Base-by-base conservation (phyloP, 1,139 yeast genomes). In the Tardiomyces blankii region DNA sequence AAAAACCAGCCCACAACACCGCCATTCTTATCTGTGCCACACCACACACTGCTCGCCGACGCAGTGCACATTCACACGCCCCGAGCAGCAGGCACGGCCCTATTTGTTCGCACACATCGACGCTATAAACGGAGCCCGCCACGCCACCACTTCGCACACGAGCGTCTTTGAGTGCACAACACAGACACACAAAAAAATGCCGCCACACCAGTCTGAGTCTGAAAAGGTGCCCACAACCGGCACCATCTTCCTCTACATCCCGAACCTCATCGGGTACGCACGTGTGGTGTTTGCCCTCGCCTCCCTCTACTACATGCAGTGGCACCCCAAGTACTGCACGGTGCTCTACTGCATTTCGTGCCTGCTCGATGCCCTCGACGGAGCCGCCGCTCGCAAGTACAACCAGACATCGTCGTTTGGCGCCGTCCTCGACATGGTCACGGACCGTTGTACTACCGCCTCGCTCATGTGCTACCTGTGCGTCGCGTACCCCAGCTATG, bases 401-500 rank as follows among this genome's bases (percentile, higher is more conserved):
- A 78, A 84, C 61, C 99, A 93, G 65, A 85, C 96, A 14, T 86
- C 96, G 35, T 76, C 78, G 54, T 87, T 88, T 58, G 99, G 98
- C 33, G 97, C 98, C 13, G 95, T 93, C 19, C 74, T 93, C 58
- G 99, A 93, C 66, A 93, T 93, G 99, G 97, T 93, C 35, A 91
- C 98, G 27, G 99, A 93, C 62, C 75, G 99, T 61, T 91, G 97
- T 63, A 91, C 98, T 23, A 93, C 99, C 0, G 78, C 95, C 13
- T 84, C 95, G 19, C 73, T 93, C 58, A 80, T 88, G 55, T 88
- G 95, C 62, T 91, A 78, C 64, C 72, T 93, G 50, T 78, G 93
- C 56, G 80, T 85, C 40, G 72, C 85, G 45, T 89, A 86, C 60
- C 97, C 97, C 9, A 54, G 58, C 38, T 73, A 67, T 54, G 77